Evolutionary conservation across 805 yeast species (phyloP).

Genomic region (Kodamaea nitidulidarum): DNA sequence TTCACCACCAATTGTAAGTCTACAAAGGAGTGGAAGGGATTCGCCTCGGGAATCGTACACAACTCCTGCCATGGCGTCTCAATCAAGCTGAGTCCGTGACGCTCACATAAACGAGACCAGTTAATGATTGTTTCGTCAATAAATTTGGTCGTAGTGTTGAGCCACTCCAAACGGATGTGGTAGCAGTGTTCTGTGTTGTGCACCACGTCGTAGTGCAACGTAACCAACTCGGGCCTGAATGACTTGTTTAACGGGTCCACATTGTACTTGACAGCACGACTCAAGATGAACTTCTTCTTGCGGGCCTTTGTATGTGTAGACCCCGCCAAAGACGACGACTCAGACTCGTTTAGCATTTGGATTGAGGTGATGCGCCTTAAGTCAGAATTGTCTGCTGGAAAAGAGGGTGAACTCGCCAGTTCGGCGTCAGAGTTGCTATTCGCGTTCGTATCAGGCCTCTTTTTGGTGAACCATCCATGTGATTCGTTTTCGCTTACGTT

Average conservation of each 20-base stretch:
- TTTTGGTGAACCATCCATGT: slow-evolving; percentile 7
- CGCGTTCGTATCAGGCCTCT: slow-evolving; percentile 11
- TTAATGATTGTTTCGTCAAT: slow-evolving; percentile 73
- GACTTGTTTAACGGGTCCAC: slow-evolving; percentile 73
- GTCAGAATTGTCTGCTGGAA: slow-evolving; percentile 18
- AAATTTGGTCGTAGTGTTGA: slow-evolving; percentile 79
- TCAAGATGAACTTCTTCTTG: slow-evolving; percentile 49
- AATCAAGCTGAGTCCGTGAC: slow-evolving; percentile 72
- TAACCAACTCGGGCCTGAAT: slow-evolving; percentile 69
- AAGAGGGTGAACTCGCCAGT: slow-evolving; percentile 23
- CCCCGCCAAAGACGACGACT: slow-evolving; percentile 23
- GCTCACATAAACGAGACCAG: slow-evolving; percentile 80
- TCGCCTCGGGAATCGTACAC: slow-evolving; percentile 65
- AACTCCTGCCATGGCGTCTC: slow-evolving; percentile 92
- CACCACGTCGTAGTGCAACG: slow-evolving; percentile 85
- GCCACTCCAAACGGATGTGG: slow-evolving; percentile 90
- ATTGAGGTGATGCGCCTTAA: slow-evolving; percentile 19
- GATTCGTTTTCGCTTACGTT: slow-evolving; percentile 1
- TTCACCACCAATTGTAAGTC: slow-evolving; percentile 61
- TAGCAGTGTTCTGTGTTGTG: slow-evolving; percentile 95
- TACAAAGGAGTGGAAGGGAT: slow-evolving; percentile 87
- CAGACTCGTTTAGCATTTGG: slow-evolving; percentile 11
- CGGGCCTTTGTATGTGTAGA: slow-evolving; percentile 19
- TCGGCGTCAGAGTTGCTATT: slow-evolving; percentile 26
- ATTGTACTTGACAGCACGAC: slow-evolving; percentile 64